Percentiles rank a stretch among this genome's conserved stretches.
Evolutionary conservation across 2,329 filamentous ascomycete genomes (phyloP).

Genomic region (Sporothrix curviconia): DNA sequence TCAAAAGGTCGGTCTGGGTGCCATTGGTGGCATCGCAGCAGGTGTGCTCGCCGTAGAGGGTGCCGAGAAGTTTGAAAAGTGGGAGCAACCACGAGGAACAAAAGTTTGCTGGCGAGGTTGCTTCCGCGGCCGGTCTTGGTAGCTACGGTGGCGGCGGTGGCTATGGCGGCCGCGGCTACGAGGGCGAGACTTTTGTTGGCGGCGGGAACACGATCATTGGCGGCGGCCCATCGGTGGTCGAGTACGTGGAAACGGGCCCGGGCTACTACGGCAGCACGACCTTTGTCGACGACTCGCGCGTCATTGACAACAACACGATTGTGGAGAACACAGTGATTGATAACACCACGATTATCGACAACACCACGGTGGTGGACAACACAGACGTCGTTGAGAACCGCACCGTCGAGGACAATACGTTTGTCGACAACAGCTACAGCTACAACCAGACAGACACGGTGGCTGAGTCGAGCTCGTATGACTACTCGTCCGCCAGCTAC

Average conservation of each 20-base stretch:
- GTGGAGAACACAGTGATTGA: not conserved
- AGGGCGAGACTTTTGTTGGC: not conserved
- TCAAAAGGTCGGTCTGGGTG: slow-evolving; percentile 13
- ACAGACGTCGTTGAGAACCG: slow-evolving; percentile 1
- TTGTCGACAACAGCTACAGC: slow-evolving; percentile 9
- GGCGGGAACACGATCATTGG: not conserved
- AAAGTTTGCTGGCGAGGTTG: slow-evolving; percentile 13
- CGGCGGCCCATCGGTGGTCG: not conserved
- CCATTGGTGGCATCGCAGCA: slow-evolving; percentile 10
- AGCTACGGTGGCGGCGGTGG: not conserved
- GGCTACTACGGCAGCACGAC: slow-evolving; percentile 10
- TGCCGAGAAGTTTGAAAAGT: slow-evolving; percentile 12
- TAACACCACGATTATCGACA: not conserved
- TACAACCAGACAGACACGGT: slow-evolving; percentile 9
- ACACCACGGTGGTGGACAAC: not conserved
- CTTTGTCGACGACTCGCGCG: slow-evolving; percentile 7
- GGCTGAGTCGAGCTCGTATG: slow-evolving; percentile 6
- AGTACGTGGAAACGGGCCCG: slow-evolving; percentile 11
- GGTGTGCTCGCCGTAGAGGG: slow-evolving; percentile 14
- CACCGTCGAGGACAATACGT: slow-evolving; percentile 4
- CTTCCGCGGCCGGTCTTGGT: slow-evolving; percentile 4
- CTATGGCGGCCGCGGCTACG: not conserved
- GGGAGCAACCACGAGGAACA: slow-evolving; percentile 12
- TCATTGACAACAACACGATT: not conserved
- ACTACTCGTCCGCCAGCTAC: slow-evolving; percentile 1